Evolutionary conservation across 139 green algal genomes (phyloP).

Genomic region (Pleodorina starrii): DNA sequence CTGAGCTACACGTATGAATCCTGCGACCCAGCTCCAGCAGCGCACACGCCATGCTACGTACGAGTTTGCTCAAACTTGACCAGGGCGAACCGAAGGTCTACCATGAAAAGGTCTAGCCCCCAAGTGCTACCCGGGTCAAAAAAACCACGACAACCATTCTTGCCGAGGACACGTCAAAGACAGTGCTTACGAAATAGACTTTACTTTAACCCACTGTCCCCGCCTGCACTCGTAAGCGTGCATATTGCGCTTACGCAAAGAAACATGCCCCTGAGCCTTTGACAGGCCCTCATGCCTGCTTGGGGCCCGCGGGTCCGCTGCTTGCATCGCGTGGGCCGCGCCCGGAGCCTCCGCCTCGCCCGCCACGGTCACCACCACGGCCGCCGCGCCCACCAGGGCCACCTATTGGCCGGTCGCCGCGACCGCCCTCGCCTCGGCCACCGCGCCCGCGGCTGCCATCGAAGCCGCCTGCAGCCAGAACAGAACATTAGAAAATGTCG

Average conservation of each 20-base stretch:
- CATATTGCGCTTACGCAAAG: neutral
- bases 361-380: neutral
- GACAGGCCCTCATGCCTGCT: conserved; percentile 10
- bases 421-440: conserved; percentile 30
- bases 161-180: neutral
- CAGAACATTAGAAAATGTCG: too few species aligned
- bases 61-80: neutral
- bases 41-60: neutral
- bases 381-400: conserved; percentile 9
- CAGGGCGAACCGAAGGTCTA: neutral
- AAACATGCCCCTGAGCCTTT: neutral
- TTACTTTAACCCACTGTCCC: neutral
- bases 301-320: neutral
- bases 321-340: neutral
- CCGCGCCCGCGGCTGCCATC: conserved; percentile 27
- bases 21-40: neutral
- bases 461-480: conserved; percentile 23
- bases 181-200: neutral
- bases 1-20: conserved; percentile 6
- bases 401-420: conserved; percentile 40
- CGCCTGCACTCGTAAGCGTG: neutral
- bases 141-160: neutral
- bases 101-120: neutral
- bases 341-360: conserved; percentile 11
- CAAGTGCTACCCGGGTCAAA: neutral